Evolutionary conservation across 2,329 filamentous ascomycete genomes (phyloP).

Genomic region (Monosporascus sp.): DNA sequence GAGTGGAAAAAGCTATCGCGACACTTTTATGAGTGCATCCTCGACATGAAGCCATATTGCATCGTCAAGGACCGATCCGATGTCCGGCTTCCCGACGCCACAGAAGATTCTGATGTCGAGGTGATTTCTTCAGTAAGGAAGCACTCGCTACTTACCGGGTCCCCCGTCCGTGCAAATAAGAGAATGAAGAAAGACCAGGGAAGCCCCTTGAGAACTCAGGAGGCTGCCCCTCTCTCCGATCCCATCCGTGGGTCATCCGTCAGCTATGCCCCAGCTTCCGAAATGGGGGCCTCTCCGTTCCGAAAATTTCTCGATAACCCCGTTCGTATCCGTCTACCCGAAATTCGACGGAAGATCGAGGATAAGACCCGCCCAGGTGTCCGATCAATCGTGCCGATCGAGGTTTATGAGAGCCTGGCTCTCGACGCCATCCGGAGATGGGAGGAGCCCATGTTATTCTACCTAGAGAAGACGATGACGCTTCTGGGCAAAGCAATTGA

Average conservation of each 20-base stretch:
- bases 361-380: conserved; percentile 48
- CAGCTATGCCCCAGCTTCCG: neutral
- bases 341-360: conserved; percentile 48
- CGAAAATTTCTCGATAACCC: neutral
- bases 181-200: too few species aligned
- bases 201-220: too few species aligned
- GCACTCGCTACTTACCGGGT: too few species aligned
- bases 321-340: conserved; percentile 22
- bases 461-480: conserved; percentile 14
- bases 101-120: conserved; percentile 23
- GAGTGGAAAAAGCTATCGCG: conserved; percentile 12
- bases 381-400: conserved; percentile 49
- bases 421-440: conserved; percentile 49
- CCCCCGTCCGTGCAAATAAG: too few species aligned
- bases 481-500: conserved; percentile 41
- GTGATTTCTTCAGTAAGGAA: neutral
- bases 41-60: conserved; percentile 15
- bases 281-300: neutral
- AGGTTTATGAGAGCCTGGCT: conserved; percentile 53
- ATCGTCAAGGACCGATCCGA: neutral
- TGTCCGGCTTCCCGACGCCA: too few species aligned
- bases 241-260: too few species aligned
- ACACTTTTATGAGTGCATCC: conserved; percentile 14
- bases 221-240: too few species aligned
- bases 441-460: conserved; percentile 42